These are phyloP conservation scores for Zygotorulaspora danielsina DNA, from an alignment of 805 yeast species.

Conservation along the genomic window DNA sequence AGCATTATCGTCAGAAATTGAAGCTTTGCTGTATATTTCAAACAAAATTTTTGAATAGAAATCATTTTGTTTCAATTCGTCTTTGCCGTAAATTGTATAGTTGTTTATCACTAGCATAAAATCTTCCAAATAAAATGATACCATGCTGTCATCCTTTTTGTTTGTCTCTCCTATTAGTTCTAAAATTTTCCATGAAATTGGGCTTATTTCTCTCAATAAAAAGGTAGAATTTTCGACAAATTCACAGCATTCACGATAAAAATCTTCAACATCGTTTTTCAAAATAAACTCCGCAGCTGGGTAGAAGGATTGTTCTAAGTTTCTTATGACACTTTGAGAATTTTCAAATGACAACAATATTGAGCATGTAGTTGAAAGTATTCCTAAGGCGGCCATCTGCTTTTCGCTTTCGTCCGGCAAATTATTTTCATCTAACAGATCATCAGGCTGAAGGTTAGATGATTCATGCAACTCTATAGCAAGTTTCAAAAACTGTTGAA, in stretches of 20 bases:
- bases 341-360: slow-evolving; percentile 79
- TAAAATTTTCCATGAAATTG: slow-evolving; percentile 71
- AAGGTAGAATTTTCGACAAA: slow-evolving; percentile 67
- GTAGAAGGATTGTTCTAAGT: slow-evolving; percentile 60
- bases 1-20: slow-evolving; percentile 45
- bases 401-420: slow-evolving; percentile 54
- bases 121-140: slow-evolving; percentile 70
- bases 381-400: slow-evolving; percentile 75
- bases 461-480: slow-evolving; percentile 69
- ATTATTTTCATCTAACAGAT: slow-evolving; percentile 35
- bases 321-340: slow-evolving; percentile 59
- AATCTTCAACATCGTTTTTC: slow-evolving; percentile 62
- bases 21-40: slow-evolving; percentile 45
- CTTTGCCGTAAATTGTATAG: slow-evolving; percentile 58
- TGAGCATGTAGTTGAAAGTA: slow-evolving; percentile 76
- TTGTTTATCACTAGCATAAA: slow-evolving; percentile 69
- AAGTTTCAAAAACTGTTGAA: slow-evolving; percentile 67
- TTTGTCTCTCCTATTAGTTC: slow-evolving; percentile 42
- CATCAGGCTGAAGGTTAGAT: slow-evolving; percentile 42
- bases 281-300: slow-evolving; percentile 71
- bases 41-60: slow-evolving; percentile 47
- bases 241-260: slow-evolving; percentile 72
- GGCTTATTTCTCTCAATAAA: slow-evolving; percentile 55
- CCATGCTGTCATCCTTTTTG: slow-evolving; percentile 43
- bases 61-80: slow-evolving; percentile 45